Conservation (phyloP, 306 rosid species). For the Spatholobus suberectus region DNA sequence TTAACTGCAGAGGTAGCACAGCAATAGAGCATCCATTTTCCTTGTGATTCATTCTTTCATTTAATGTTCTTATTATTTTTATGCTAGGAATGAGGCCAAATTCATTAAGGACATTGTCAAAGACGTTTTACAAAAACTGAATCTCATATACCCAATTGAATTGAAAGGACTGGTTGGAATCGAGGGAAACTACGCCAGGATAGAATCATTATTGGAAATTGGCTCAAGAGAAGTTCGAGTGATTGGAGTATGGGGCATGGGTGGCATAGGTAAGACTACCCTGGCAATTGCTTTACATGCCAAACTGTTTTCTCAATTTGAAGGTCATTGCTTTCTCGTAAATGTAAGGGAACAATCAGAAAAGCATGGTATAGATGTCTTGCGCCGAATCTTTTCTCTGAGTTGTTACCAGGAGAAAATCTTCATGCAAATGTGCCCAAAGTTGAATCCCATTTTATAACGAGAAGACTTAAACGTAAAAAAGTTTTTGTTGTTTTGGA, state of each 20-base stretch:
- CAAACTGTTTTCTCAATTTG: constrained; percentile 8
- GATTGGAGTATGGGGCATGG: constrained; percentile 36
- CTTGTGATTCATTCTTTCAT: too few species aligned
- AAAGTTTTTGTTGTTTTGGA: constrained; percentile 41
- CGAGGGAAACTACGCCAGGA: not conserved
- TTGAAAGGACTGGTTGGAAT: constrained; percentile 26
- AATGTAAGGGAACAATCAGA: constrained; percentile 26
- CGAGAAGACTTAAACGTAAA: constrained; percentile 14
- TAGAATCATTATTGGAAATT: not conserved
- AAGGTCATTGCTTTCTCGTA: constrained; percentile 34
- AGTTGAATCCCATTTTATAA: not conserved
- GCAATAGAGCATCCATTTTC: too few species aligned
- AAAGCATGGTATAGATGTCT: not conserved
- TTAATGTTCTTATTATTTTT: not conserved
- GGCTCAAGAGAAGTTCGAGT: not conserved
- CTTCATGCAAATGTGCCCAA: not conserved
- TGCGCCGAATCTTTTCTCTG: constrained; percentile 30
- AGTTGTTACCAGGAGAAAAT: not conserved
- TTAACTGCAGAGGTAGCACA: too few species aligned
- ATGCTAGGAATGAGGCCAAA: constrained; percentile 29
- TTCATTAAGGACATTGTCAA: constrained; percentile 33
- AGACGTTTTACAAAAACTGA: constrained; percentile 1
- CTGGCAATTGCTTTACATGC: constrained; percentile 3
- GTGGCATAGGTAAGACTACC: constrained; percentile 1
- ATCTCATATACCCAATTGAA: not conserved